phyloP scores from a whole-genome alignment of 23 red algal genomes.

The Gracilaria caudata region DNA sequence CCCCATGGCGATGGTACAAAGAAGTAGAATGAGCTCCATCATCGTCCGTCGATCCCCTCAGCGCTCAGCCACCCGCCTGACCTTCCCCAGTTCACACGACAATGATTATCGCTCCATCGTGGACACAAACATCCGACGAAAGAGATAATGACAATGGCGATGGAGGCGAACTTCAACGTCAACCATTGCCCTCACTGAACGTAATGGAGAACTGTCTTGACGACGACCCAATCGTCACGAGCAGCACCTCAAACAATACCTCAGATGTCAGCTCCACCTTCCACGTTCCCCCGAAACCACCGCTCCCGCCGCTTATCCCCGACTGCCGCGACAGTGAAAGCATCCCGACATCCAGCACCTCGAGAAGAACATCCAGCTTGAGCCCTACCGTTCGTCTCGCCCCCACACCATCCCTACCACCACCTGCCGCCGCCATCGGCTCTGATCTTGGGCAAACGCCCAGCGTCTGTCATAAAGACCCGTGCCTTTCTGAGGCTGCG shows the following conservation, averaged over 20 bases:
- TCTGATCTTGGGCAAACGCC: not conserved
- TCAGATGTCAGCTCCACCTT: not conserved
- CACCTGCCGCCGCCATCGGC: not conserved
- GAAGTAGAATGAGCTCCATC: not conserved
- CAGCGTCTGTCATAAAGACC: not conserved
- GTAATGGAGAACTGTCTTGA: not conserved
- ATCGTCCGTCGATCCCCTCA: not conserved
- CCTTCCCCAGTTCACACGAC: not conserved
- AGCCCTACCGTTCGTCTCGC: not conserved
- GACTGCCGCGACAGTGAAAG: not conserved
- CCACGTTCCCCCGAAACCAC: no score
- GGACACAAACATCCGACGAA: not conserved
- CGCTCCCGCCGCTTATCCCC: no score
- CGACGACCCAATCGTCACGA: not conserved
- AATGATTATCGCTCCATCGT: not conserved
- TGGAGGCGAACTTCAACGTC: not conserved
- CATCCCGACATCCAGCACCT: not conserved
- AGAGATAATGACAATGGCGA: not conserved
- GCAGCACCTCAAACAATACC: not conserved
- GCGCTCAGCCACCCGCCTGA: not conserved
- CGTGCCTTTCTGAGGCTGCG: not conserved
- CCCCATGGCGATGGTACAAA: not conserved
- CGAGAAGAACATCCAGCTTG: not conserved
- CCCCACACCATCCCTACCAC: no score
- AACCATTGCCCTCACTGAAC: not conserved